Conservation (phyloP, 2,329 filamentous ascomycete genomes). For the Helminthosporium solani region DNA sequence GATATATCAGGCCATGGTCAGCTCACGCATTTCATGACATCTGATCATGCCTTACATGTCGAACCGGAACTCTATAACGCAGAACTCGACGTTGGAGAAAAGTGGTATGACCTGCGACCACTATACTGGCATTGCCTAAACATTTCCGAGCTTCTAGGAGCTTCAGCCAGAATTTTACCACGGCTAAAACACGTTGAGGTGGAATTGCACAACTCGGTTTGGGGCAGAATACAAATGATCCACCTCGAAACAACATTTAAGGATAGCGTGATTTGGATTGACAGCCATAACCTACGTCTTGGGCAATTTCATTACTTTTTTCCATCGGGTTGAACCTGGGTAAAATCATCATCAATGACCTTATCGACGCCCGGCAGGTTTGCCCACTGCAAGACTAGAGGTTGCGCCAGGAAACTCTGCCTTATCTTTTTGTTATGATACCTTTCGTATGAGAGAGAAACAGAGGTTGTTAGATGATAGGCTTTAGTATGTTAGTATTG, state of each 20-base stretch:
- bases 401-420: too few relatives aligned
- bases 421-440: too few relatives aligned
- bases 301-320: too few relatives aligned
- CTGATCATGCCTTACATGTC: slow-evolving; percentile 3
- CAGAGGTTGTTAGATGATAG: too few relatives aligned
- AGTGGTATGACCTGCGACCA: not conserved
- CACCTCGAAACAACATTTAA: slow-evolving; percentile 5
- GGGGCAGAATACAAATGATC: slow-evolving; percentile 1
- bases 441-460: too few relatives aligned
- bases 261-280: slow-evolving; percentile 6
- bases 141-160: too few relatives aligned
- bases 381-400: too few relatives aligned
- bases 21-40: slow-evolving; percentile 7
- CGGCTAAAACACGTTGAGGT: slow-evolving; percentile 9
- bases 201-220: slow-evolving; percentile 6
- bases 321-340: too few relatives aligned
- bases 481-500: too few relatives aligned
- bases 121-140: slow-evolving; percentile 1
- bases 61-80: not conserved
- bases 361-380: too few relatives aligned
- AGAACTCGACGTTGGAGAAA: not conserved
- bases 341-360: too few relatives aligned
- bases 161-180: not conserved
- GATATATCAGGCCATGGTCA: not conserved
- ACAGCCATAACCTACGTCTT: not conserved